Evolutionary conservation across 805 yeast genomes (phyloP).

Genomic region (Metschnikowia orientalis): DNA sequence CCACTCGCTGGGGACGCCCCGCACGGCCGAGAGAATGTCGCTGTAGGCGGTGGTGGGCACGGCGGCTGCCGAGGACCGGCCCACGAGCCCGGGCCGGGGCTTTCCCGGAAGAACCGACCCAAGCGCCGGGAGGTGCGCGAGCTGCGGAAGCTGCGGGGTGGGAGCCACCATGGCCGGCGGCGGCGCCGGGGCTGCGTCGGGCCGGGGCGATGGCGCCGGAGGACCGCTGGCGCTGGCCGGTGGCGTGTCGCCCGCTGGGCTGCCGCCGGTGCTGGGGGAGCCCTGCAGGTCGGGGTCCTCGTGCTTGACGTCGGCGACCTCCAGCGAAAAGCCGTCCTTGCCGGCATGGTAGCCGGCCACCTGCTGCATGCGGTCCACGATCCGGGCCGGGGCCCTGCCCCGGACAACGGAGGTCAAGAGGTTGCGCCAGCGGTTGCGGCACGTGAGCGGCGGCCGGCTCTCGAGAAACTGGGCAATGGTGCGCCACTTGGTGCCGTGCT

Average conservation of each 20-base stretch:
- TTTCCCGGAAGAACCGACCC: neutral
- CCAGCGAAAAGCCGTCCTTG: conserved; percentile 1
- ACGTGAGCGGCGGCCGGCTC: conserved; percentile 82
- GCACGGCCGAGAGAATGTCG: neutral
- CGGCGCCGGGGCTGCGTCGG: neutral
- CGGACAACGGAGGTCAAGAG: conserved; percentile 71
- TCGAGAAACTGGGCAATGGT: conserved; percentile 65
- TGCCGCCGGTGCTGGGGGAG: neutral
- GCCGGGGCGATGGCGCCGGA: neutral
- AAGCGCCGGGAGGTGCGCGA: neutral
- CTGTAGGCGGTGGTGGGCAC: conserved; percentile 1
- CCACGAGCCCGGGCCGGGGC: conserved; percentile 3
- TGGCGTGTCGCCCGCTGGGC: neutral
- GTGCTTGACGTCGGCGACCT: conserved; percentile 1
- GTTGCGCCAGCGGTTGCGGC: conserved; percentile 91
- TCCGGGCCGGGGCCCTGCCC: conserved; percentile 53
- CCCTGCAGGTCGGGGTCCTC: neutral
- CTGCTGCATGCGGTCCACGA: conserved; percentile 57
- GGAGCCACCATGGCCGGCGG: neutral
- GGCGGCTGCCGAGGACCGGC: conserved; percentile 9
- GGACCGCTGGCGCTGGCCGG: neutral
- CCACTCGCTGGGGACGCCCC: neutral
- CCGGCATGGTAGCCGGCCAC: conserved; percentile 9
- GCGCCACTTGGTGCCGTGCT: conserved; percentile 86
- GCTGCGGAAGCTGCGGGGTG: neutral